Base-by-base conservation (phyloP, 768 basidiomycete genomes). In the Suillus weaverae region DNA sequence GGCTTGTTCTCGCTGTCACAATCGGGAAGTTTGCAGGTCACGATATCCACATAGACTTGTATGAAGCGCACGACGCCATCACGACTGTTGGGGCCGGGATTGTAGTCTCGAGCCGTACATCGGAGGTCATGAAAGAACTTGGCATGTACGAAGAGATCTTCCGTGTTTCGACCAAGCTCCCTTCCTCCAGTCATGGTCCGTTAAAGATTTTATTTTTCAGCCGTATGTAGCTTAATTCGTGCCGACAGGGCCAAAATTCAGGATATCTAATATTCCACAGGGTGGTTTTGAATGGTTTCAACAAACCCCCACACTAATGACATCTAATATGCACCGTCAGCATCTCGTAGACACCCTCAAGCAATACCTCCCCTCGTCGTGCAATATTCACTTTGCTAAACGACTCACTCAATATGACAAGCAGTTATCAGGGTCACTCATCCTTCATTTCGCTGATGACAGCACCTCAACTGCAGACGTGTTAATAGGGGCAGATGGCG, bases 71-170 rank as follows among this genome's bases (percentile, higher is more conserved):
- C n/a, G 77, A 75, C 22, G 73, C 77, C 57, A 73, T 81, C 43
- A 76, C 75, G 9, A 74, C 75, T 35, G 68, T 74, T 35, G 81
- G 81, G 5, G 75, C 78, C 1, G 79, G 84, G 73, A 26, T 81
- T 76, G 46, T 79, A 73, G 78, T 83, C 11, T 83, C 81, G 81
- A 69, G 72, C 5, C 73, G 81, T 48, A 84, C 83, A 33, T 83
- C 80, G 81, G 72, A 70, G 8, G 77, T 83, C 26, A 68, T 84
- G 63, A 73, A 81, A 62, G 65, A 69, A 20, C 78, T 85, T 55
- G 81, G 78, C 0, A 65, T 85, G 7, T 61, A 69, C 41, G 66
- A 62, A 10, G 67, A 73, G 11, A 62, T 72, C 4, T 63, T 64
- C 9, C 60, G 62, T 10, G 48, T 67, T 32, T 61, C 71, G 5